Evolutionary conservation across 2,329 filamentous ascomycete species (phyloP), one percentile per base, ranked within the genome.

Genomic region (Xylariaceae sp.): DNA sequence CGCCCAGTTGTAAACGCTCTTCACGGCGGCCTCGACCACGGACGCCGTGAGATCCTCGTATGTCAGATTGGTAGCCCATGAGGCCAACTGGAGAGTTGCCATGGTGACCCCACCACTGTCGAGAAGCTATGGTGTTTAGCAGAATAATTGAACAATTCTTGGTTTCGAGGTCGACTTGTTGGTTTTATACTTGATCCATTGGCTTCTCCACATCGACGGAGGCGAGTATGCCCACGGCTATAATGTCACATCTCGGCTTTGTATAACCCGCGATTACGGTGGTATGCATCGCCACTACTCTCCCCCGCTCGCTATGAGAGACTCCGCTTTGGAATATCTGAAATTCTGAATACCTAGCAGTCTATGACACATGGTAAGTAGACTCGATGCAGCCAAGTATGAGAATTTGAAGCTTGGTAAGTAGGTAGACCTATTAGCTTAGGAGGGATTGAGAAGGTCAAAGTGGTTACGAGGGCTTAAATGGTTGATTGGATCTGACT

Each of bases 1-100:
- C 6, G 72, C 71, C 72, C 76, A 80, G 67, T 81, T 81, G 67
- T 80, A 79, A 47, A 80, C 71, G 39, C 73, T 76, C 18, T 73
- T 72, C 9, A 72, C 67, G 0, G 78, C 77, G 6, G 75, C 72
- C 15, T 71, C 61, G 48, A 71, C 65, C 16, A 79, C 76, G 8
- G 69, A 60, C 1, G 55, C 39, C 7, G 76, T 72, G 1, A 80
- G 65, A 37, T 72, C 64, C 10, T 69, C 55, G 54, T 71, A 75
- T 16, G 68, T 67, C 3, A 80, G 70, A 51, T 66, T 66, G 6
- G 65, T 65, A n/a, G 71, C 70, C 77, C 77, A 80, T 2, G 66
- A 63, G n/a, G 78, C 76, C 22, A 79, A 65, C 41, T 69, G 61
- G n/a, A 70, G 59, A 32, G 76, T 79, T 19, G 76, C 74, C 76